Base-by-base conservation (phyloP, 768 basidiomycete species). In the Thelephora ganbajun region DNA sequence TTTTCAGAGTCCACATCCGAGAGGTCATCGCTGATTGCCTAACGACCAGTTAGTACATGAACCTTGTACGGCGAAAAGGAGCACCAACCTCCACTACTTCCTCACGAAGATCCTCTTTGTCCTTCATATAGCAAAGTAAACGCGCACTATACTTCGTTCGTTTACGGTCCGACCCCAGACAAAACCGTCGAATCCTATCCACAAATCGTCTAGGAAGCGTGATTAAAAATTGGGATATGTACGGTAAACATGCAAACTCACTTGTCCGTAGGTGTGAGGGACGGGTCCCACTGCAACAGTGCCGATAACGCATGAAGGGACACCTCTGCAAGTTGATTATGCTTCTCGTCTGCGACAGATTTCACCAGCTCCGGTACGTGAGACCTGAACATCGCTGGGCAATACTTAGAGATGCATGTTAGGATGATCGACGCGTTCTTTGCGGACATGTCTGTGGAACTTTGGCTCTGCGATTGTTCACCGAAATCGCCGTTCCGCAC, bases 71-170 rank as follows among this genome's bases (percentile, higher is more conserved):
- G 6, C 33, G 33, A 33, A 33, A 2, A 45, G 26, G 9, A 20
- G 26, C 6, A 60, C 71, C 45, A 53, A 91, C 92, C 54, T 85
- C 76, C 26, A 90, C 68, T 9, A 88, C 66, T 9, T 74, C 63
- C 1, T 61, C 57, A 52, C 80, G 79, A 1, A 68, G 52, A 2
- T 72, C 66, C 6, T 70, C 69, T 12, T 72, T 67, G 41, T 76
- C 69, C 54, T 73, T 76, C 35, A 70, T 70, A 46, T 72, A 73
- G 1, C 80, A 75, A 18, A 94, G 57, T 33, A 86, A 68, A 18
- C 91, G 75, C 2, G 86, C 78, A 1, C 90, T 85, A 60, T 88
- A 93, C 61, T 97, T 97, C 16, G 89, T 84, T 51, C 82, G 77
- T 18, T 75, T 71, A 20, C 69, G 66, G 46, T 83, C 74, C 3